Evolutionary conservation across 495 filamentous ascomycete genomes (phyloP), one percentile per base, ranked within the genome.

Genomic region (Lentithecium fluviatile): DNA sequence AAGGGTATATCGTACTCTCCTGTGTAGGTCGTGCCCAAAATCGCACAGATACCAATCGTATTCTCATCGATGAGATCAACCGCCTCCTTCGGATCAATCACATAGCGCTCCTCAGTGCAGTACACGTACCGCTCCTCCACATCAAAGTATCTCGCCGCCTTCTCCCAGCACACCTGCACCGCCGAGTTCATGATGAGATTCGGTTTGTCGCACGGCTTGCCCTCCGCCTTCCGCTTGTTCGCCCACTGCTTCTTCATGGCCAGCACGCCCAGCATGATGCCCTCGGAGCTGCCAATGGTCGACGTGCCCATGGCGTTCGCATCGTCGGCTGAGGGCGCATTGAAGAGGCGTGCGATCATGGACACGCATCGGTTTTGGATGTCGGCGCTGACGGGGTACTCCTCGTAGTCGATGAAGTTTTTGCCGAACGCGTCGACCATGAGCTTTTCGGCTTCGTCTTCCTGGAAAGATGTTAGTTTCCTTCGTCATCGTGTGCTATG

Each of bases 241-340:
- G 90, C 85, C 91, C 91, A 96, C 62, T 86, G 85, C 78, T 88
- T 93, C 85, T 96, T 96, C 91, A 96, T 95, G 51, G 91, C 90
- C 19, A 96, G 80, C 2, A 89, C 88, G 45, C 78, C 89, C 10
- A 96, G 83, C 88, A 95, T 94, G 73, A 95, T 93, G 60, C 90
- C 91, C 72, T 95, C 90, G 26, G 88, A 92, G 62, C 84, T 88
- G 36, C 91, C 90, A 62, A 95, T 86, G 51, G 88, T 92, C 8
- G 85, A 89, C 0, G 91, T 95, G 34, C 91, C 91, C 73, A 96
- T 82, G 56, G 88, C 81, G 59, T 83, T 81, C 6, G 77, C 76
- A 11, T 69, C 68, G 0, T 75, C 71, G 24, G 75, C 72, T 0
- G 74, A 76, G 4, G 89, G 89, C 23, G 83, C 82, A 71, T 95